phyloP scores from a whole-genome alignment of 83 land plant species.

The Picea mariana region DNA sequence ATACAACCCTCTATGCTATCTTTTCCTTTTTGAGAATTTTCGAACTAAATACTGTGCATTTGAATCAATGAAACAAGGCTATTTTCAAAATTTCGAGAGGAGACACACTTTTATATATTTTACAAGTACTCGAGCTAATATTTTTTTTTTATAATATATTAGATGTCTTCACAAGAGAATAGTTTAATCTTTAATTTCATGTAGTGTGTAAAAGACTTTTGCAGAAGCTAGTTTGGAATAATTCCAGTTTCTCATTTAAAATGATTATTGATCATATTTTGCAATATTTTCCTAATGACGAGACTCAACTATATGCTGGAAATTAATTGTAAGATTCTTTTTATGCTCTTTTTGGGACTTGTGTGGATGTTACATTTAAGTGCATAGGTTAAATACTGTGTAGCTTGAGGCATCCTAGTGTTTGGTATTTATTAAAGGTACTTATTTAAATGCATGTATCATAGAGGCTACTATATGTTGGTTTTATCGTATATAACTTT shows the following conservation, averaged over 20 bases:
- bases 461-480: slow-evolving; percentile 46
- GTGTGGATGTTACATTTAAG: not conserved
- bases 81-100: not conserved
- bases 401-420: slow-evolving; percentile 5
- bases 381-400: not conserved
- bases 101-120: too few relatives aligned
- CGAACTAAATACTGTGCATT: not conserved
- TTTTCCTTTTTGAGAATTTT: slow-evolving; percentile 1
- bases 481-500: slow-evolving; percentile 78
- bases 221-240: not conserved
- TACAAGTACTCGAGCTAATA: slow-evolving; percentile 23
- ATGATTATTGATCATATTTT: too few relatives aligned
- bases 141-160: not conserved
- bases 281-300: too few relatives aligned
- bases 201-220: not conserved
- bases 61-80: slow-evolving; percentile 50
- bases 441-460: slow-evolving; percentile 41
- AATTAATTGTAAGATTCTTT: too few relatives aligned
- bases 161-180: not conserved
- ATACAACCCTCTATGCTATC: not conserved
- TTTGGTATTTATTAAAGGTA: not conserved
- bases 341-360: too few relatives aligned
- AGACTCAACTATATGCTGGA: too few relatives aligned
- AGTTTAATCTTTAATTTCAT: not conserved
- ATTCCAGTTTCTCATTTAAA: not conserved